Base-by-base conservation (phyloP, 2,329 filamentous ascomycete genomes). In the Fusarium pseudocircinatum region DNA sequence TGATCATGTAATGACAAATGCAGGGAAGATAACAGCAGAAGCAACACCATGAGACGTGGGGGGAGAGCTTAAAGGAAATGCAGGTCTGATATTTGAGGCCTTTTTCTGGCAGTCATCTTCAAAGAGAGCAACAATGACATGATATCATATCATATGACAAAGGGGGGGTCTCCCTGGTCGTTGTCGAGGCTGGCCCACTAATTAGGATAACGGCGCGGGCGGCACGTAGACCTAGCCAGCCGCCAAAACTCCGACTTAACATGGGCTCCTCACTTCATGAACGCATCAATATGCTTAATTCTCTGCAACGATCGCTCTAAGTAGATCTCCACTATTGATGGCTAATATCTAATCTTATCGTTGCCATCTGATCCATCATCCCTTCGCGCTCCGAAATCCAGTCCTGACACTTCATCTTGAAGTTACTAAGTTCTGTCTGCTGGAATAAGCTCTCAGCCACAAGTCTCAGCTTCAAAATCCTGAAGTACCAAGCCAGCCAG, bases 21-120 rank as follows among this genome's bases (percentile, higher is more conserved):
- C 3, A 6, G 8, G 5, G 0, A n/a, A 18, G 22, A 12, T 18
- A 0, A 14, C 1, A 43, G 0, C 5, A 44, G n/a, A 26, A 26
- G n/a, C 42, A 24, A 18, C 42, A 43, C 4, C 15, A 18, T 18
- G 3, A 43, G 4, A 12, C 5, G 42, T n/a, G 16, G 40, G 40
- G 40, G 18, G 22, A 32, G 26, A 16, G 13, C 14, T 22, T 16
- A 2, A 11, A 16, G 2, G 4, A 47, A 0, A 47, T 22, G 26
- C 0, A 15, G 16, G 1, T 30, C 10, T 47, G 6, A 20, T 4
- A 6, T 13, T 20, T 34, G 47, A 34, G 47, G 30, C 30, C 4
- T 50, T 50, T 50, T 34, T 11, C 12, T 34, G 11, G 1, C 47
- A 9, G 10, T 9, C 46, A 18, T n/a, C 5, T 7, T 34, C 16